Conservation (phyloP, 345 rosid genomes). For the Linum lewisii region DNA sequence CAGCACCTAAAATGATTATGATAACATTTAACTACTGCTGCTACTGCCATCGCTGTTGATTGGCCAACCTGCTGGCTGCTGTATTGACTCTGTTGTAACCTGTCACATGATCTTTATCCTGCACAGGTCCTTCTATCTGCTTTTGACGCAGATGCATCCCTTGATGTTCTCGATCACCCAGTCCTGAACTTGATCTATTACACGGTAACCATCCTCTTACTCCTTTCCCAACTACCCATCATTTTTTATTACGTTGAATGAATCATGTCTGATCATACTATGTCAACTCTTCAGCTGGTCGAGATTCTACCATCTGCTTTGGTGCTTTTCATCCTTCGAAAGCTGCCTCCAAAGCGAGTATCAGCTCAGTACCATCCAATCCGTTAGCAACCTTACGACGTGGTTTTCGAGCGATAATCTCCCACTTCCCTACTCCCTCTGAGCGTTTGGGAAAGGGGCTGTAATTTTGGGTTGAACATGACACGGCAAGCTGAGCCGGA, state of each 20-base stretch:
- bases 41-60: no score
- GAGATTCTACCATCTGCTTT: slow-evolving; percentile 81
- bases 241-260: neutral
- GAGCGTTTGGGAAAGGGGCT: no score
- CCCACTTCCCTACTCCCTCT: no score
- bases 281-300: slow-evolving; percentile 46
- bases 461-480: no score
- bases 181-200: slow-evolving; percentile 73
- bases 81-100: neutral
- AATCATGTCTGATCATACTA: neutral
- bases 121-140: slow-evolving; percentile 24
- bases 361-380: slow-evolving; percentile 76
- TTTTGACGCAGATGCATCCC: slow-evolving; percentile 64
- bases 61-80: no score
- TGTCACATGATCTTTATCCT: neutral
- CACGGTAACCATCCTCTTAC: slow-evolving; percentile 34
- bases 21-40: no score
- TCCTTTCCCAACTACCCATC: neutral
- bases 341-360: slow-evolving; percentile 85
- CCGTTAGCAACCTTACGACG: slow-evolving; percentile 17
- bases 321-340: slow-evolving; percentile 84
- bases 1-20: no score
- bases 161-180: slow-evolving; percentile 80
- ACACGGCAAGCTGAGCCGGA: neutral
- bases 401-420: neutral